phyloP scores from a whole-genome alignment of 2,329 filamentous ascomycete genomes.

The Aspergillus nomiae region DNA sequence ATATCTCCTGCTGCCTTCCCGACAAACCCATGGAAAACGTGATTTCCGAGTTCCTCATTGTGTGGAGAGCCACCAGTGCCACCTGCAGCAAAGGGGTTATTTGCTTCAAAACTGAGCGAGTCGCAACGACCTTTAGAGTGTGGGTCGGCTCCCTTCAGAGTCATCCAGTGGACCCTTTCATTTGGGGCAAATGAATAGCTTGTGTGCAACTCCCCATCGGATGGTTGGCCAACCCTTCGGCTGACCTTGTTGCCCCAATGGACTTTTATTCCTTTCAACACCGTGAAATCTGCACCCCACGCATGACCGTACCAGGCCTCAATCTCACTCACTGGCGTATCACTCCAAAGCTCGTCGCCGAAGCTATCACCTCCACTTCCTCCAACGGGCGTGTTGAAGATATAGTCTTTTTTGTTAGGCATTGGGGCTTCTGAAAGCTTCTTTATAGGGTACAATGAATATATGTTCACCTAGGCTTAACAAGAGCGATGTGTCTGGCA shows the following conservation, averaged over 20 bases:
- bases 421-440: neutral
- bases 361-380: neutral
- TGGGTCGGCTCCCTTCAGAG: neutral
- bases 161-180: neutral
- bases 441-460: neutral
- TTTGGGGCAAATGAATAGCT: neutral
- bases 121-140: neutral
- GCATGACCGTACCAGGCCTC: neutral
- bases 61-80: neutral
- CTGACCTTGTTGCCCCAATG: neutral
- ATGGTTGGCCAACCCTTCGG: neutral
- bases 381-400: neutral
- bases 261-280: neutral
- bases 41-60: neutral
- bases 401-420: neutral
- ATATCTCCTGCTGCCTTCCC: neutral
- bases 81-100: neutral
- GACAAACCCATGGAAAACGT: neutral
- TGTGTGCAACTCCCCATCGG: neutral
- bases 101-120: neutral
- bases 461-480: neutral
- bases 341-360: neutral
- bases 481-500: neutral
- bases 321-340: neutral
- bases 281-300: neutral